Base-by-base conservation (phyloP, 1,139 yeast species). In the Pichia sorboxylosa region DNA sequence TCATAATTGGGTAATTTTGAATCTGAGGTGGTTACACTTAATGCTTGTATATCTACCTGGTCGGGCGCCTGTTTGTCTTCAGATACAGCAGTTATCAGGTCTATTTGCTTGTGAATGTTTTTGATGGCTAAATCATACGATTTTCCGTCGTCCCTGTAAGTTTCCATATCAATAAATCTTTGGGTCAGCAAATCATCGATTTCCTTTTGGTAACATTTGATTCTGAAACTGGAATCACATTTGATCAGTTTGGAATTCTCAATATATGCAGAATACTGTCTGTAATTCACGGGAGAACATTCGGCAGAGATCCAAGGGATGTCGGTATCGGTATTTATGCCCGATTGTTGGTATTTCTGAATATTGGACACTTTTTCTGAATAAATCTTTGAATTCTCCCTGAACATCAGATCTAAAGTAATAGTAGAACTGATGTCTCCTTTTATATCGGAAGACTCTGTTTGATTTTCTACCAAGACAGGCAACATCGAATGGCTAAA, bases 371-470 rank as follows among this genome's bases (percentile, higher is more conserved):
- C 64, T 0, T 94, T 94, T 23, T 81, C 62, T 0, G 94, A 73
- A 29, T 80, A 54, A 13, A 76, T 55, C 21, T 70, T 66, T 16
- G 70, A 71, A 30, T 64, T 64, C 0, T 79, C 79, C 38, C 92
- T 65, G 26, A 70, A 64, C 87, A 90, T 82, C 38, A 90, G 62
- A 14, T 76, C 69, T 45, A 90, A 55, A 0, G 69, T 69, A 2
- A 65, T 70, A 21, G 74, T 79, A 26, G 71, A 68, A 9, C 32
- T 32, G 2, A 24, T 13, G 6, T 76, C 76, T 4, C 69, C 60
- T 30, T 62, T 64, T 0, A 94, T 94, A 2, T 63, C 58, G 36
- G 72, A 81, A 29, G 69, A 77, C 45, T 78, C 81, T 4, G 65
- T 50, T 19, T 59, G 58, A n/a, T n/a, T n/a, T 35, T 39, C 42